A percentile compares a stretch with the other conserved stretches of the same genome.
phyloP scores from a whole-genome alignment of 2,329 filamentous ascomycete species.

The Fusarium sp. region DNA sequence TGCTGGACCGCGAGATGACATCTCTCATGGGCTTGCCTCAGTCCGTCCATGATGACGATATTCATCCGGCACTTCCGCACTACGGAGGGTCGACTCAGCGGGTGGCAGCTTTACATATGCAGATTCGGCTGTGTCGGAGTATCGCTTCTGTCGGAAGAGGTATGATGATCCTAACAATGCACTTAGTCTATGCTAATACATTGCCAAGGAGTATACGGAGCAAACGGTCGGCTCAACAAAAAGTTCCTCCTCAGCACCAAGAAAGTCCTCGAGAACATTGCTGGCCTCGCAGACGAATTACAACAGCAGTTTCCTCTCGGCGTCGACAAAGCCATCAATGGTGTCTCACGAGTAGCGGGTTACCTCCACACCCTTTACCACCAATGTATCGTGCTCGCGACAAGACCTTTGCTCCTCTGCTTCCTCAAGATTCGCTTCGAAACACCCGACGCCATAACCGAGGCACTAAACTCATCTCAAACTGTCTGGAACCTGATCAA shows the following conservation, averaged over 20 bases:
- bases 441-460: conserved; percentile 37
- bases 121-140: conserved; percentile 46
- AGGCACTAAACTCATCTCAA: conserved; percentile 53
- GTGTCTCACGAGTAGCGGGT: conserved; percentile 48
- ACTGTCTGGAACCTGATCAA: conserved; percentile 50
- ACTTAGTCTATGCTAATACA: background rate
- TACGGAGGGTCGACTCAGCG: conserved; percentile 46
- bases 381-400: conserved; percentile 50
- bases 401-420: conserved; percentile 48
- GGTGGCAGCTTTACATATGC: conserved; percentile 48
- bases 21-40: conserved; percentile 64
- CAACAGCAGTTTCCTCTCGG: conserved; percentile 47
- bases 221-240: conserved; percentile 46
- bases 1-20: conserved; percentile 65
- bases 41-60: conserved; percentile 62
- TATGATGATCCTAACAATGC: background rate
- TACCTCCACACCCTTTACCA: conserved; percentile 51
- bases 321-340: conserved; percentile 48
- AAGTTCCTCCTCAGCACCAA: conserved; percentile 50
- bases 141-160: conserved; percentile 50
- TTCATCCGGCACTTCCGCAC: conserved; percentile 54
- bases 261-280: conserved; percentile 45
- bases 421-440: conserved; percentile 50
- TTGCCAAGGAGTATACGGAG: conserved; percentile 45
- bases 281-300: conserved; percentile 47